phyloP scores from a whole-genome alignment of 768 basidiomycete species.

The Russula virescens region DNA sequence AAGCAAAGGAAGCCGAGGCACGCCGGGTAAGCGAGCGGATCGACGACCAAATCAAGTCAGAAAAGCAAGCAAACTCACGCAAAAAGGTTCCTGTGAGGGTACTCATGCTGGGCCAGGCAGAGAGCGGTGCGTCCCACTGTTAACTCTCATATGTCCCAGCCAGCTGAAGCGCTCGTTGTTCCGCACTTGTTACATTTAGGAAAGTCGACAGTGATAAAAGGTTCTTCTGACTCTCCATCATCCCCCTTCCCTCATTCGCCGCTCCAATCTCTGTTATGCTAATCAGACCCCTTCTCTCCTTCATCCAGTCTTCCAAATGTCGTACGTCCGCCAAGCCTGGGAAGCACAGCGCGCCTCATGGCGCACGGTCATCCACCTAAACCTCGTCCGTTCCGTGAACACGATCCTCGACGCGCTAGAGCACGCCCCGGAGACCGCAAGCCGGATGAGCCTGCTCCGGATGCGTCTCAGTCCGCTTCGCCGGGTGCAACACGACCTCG shows the following conservation, averaged over 20 bases:
- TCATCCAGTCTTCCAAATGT: conserved; percentile 13
- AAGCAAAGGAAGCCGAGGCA: conserved; percentile 25
- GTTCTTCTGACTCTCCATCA: background rate
- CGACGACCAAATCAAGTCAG: conserved; percentile 25
- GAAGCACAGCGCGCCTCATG: conserved; percentile 68
- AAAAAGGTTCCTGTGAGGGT: conserved; percentile 26
- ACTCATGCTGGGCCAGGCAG: conserved; percentile 26
- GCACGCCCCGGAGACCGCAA: conserved; percentile 23
- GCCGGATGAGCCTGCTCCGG: conserved; percentile 20
- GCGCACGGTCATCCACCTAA: conserved; percentile 70
- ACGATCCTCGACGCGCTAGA: conserved; percentile 36
- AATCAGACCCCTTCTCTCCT: background rate
- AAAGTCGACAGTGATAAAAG: conserved; percentile 12
- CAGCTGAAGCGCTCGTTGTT: background rate
- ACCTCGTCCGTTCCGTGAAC: conserved; percentile 41
- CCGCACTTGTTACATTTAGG: background rate
- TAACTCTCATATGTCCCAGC: background rate
- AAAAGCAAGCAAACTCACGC: conserved; percentile 21
- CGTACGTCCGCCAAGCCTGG: conserved; percentile 34
- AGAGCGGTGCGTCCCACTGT: conserved; percentile 14
- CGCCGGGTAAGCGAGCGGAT: conserved; percentile 26
- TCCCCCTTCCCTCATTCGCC: too few species aligned
- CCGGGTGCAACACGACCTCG: conserved; percentile 30
- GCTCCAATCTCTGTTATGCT: too few species aligned
- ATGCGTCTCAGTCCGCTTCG: conserved; percentile 27